A percentile compares a stretch with the other conserved stretches of the same genome.
Evolutionary conservation across 305 asterid species (phyloP).

Genomic region (Solanum hybrid): DNA sequence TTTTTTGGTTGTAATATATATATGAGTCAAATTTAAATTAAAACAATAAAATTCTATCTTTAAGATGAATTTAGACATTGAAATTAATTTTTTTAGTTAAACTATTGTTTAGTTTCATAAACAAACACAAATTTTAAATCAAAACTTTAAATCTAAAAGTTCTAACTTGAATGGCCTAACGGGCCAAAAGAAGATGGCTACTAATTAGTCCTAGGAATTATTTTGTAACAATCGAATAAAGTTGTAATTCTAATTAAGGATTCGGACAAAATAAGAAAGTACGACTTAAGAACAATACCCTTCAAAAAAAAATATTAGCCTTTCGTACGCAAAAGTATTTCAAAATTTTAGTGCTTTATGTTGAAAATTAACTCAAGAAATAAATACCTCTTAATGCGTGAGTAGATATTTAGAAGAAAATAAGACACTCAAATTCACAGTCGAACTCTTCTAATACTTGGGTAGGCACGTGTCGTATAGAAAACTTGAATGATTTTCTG

Average conservation of each 20-base stretch:
- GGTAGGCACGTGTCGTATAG: not conserved
- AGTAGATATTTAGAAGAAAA: not conserved
- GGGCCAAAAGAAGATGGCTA: not conserved
- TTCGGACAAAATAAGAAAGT: not conserved
- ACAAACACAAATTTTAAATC: not conserved
- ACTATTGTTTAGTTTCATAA: not conserved
- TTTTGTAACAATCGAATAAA: not conserved
- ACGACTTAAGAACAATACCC: not conserved
- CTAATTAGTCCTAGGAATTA: not conserved
- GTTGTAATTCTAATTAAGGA: not conserved
- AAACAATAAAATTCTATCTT: too few species aligned
- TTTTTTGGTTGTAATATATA: not conserved
- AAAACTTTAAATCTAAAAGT: not conserved
- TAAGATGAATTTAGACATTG: too few species aligned
- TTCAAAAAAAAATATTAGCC: not conserved
- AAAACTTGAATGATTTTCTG: not conserved
- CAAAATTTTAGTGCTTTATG: not conserved
- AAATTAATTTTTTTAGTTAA: too few species aligned
- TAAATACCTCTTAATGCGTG: too few species aligned
- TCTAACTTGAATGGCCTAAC: not conserved
- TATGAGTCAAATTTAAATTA: not conserved
- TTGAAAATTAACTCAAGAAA: too few species aligned
- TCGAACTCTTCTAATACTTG: not conserved
- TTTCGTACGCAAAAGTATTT: not conserved
- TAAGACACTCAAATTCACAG: not conserved